A percentile compares a stretch with the other conserved stretches of the same genome.
Evolutionary conservation across 768 basidiomycete species (phyloP).

Genomic region (Leccinum variicolor): DNA sequence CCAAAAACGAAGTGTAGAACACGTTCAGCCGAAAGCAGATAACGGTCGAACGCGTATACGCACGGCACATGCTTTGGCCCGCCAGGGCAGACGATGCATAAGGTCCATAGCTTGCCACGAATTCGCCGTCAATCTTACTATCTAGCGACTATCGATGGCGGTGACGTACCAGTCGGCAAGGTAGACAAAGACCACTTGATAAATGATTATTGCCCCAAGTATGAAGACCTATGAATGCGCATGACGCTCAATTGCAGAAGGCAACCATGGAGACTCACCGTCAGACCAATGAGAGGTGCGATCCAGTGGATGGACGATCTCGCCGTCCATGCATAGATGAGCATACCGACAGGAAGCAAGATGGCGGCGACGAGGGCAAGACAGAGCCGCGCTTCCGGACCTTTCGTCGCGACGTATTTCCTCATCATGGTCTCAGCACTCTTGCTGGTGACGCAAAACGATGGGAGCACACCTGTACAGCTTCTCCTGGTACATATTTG

Average conservation of each 20-base stretch:
- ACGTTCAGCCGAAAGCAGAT: conserved; percentile 2
- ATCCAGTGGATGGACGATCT: conserved; percentile 58
- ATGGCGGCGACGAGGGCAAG: conserved; percentile 52
- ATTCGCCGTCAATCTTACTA: background rate
- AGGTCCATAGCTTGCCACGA: conserved; percentile 42
- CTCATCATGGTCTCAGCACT: conserved; percentile 12
- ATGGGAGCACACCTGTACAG: conserved; percentile 42
- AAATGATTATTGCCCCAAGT: conserved; percentile 51
- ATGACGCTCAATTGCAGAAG: background rate
- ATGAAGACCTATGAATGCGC: conserved; percentile 41
- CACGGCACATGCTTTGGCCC: conserved; percentile 59
- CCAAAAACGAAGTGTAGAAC: conserved; percentile 16
- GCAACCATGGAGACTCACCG: conserved; percentile 9
- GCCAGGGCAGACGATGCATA: conserved; percentile 71
- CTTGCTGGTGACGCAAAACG: background rate
- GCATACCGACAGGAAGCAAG: conserved; percentile 56
- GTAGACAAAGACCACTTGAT: conserved; percentile 57
- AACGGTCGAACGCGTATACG: conserved; percentile 17
- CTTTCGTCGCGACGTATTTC: conserved; percentile 30
- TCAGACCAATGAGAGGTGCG: conserved; percentile 31
- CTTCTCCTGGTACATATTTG: conserved; percentile 46
- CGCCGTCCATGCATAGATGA: conserved; percentile 72
- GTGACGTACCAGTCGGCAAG: conserved; percentile 57
- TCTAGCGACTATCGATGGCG: background rate
- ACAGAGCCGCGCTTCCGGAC: conserved; percentile 61